Percentiles rank a stretch among this genome's conserved stretches.
phyloP scores from a whole-genome alignment of 441 rosid species.

The Francoa sonchifolia region DNA sequence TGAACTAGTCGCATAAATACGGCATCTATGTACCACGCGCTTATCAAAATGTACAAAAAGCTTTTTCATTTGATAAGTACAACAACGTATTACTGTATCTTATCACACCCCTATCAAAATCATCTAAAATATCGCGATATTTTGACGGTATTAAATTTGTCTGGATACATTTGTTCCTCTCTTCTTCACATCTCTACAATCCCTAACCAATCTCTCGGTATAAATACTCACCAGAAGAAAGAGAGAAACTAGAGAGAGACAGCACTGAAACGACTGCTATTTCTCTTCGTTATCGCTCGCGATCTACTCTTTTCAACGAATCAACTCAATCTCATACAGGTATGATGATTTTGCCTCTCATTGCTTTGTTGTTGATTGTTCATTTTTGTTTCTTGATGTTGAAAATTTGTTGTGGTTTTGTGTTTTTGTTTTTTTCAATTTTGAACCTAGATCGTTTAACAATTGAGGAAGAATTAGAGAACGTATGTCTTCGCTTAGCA shows the following conservation, averaged over 20 bases:
- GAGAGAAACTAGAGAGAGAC: slow-evolving; percentile 12
- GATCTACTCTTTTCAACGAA: slow-evolving; percentile 24
- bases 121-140: too few species aligned
- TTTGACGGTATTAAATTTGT: too few species aligned
- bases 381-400: neutral
- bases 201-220: too few species aligned
- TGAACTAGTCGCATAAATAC: too few species aligned
- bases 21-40: too few species aligned
- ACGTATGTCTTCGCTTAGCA: slow-evolving; percentile 60
- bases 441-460: slow-evolving; percentile 14
- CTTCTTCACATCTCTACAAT: too few species aligned
- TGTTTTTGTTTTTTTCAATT: neutral
- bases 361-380: neutral
- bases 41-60: too few species aligned
- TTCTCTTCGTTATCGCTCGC: slow-evolving; percentile 8
- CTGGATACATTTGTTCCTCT: too few species aligned
- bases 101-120: too few species aligned
- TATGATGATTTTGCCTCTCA: slow-evolving; percentile 5
- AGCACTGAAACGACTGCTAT: slow-evolving; percentile 16
- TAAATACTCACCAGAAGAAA: slow-evolving; percentile 26
- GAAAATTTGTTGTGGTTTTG: neutral
- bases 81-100: too few species aligned
- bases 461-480: slow-evolving; percentile 18
- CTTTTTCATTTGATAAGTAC: too few species aligned
- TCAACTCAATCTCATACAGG: slow-evolving; percentile 8